Evolutionary conservation across 1,284 basidiomycete genomes (phyloP), one percentile per base, ranked within the genome.

Genomic region (Rhodotorula glutinis): DNA sequence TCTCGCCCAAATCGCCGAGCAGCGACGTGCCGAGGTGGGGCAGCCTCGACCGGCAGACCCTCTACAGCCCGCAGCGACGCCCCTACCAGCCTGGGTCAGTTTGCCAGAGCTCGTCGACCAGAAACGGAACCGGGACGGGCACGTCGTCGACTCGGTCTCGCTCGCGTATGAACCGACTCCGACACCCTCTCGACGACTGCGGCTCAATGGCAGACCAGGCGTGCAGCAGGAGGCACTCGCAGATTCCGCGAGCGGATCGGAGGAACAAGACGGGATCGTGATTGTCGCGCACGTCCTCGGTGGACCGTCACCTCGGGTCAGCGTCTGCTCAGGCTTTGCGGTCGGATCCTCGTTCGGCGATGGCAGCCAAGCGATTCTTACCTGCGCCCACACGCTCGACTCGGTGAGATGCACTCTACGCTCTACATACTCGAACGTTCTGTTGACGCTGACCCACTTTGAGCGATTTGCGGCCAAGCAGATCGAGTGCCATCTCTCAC

Each of bases 301-400:
- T 54, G 79, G 80, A 2, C 64, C 64, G n/a, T 74, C 78, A 9
- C 78, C 77, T 70, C 83, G 83, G 69, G 79, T 88, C 72, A 83
- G 83, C 72, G 76, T 88, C 27, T 85, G 84, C 62, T 86, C 86
- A 13, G 87, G 85, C 1, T 89, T 89, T 76, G 83, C 82, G 3
- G 74, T 89, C 14, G 73, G 77, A 14, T 25, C 27, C 25, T 2
- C 49, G n/a, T n/a, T 16, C n/a, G 25, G 3, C 8, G 77, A 76
- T 5, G 80, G 82, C 33, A 60, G 60, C 8, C 47, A 53, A 25
- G 53, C 85, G 16, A 75, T 88, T 33, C 75, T 88, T 19, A 85
- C 85, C 1, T 89, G 87, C 72, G 85, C 85, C 8, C 88, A 89
- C 75, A 88, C 87, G 4, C 75, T 88, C 33, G 84, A 86, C 74